Evolutionary conservation across 345 rosid genomes (phyloP).

Genomic region (Eucalyptus globulus): DNA sequence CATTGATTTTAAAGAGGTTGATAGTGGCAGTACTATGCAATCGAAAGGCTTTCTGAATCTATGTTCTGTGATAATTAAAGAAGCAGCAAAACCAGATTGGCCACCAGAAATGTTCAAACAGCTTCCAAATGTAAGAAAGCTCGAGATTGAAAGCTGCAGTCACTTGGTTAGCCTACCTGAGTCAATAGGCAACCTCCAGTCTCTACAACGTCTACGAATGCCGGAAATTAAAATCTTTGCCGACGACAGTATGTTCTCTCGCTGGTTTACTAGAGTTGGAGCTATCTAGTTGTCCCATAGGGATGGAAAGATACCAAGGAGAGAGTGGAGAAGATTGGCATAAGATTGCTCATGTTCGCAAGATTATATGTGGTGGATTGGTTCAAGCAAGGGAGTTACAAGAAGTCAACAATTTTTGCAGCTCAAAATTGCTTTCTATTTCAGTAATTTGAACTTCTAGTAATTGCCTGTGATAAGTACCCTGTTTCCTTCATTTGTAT

Average conservation of each 20-base stretch:
- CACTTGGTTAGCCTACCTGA: not conserved
- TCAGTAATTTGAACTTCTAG: not conserved
- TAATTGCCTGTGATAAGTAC: not conserved
- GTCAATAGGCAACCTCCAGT: not conserved
- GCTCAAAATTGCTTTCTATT: not conserved
- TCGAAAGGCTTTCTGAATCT: not conserved
- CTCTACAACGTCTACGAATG: not conserved
- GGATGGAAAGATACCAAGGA: not conserved
- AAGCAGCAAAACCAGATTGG: not conserved
- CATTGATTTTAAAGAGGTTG: not conserved
- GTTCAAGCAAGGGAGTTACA: not conserved
- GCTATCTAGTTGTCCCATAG: not conserved
- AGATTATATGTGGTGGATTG: not conserved
- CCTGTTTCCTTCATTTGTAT: not conserved
- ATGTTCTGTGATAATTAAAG: not conserved
- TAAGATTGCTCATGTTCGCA: not conserved
- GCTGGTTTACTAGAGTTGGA: not conserved
- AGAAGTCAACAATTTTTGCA: not conserved
- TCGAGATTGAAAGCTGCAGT: not conserved
- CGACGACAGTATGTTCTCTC: not conserved
- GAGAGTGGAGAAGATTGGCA: not conserved
- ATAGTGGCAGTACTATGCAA: not conserved
- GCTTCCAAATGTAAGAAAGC: not conserved
- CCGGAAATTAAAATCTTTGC: not conserved
- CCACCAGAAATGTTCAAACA: not conserved